Base-by-base conservation (phyloP, 441 rosid species). In the Flueggea neowawraea region DNA sequence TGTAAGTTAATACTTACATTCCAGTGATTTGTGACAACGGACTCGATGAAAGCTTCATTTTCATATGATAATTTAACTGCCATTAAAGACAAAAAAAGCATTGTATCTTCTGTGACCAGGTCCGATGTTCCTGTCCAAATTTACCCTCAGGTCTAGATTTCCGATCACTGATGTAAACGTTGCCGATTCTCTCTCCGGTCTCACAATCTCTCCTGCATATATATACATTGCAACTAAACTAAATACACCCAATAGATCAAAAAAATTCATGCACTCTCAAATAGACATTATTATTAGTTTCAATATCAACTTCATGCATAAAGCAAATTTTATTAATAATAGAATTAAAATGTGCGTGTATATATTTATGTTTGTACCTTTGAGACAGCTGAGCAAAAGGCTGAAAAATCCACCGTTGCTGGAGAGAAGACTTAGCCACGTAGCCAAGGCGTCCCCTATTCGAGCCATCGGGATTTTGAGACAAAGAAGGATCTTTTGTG, bases 21-120 rank as follows among this genome's bases (percentile, higher is more conserved):
- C 90, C 94, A 85, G 4, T 60, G 73, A 69, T 78, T 49, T 51
- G 8, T 67, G 64, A 83, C 70, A 4, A 77, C 49, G 52, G 77
- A 72, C 36, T 65, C 44, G 61, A 82, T 66, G 70, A 72, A 78
- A 55, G 82, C 67, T 58, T 62, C 45, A 67, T 82, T 85, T 76
- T 85, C 96, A 17, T 87, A 89, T 10, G 90, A 72, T 16, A 89
- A 61, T 74, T 89, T 89, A 15, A 91, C 69, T 15, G 96, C 91
- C 96, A 89, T 89, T 39, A 80, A 64, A 51, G 90, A 78, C 75
- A n/a, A 89, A 64, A 31, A 66, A 65, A 31, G 82, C 67, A 52
- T 72, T 78, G 62, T 89, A 89, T 60, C 72, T 77, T 32, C 31
- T 47, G 49, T 65, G 10, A 12, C 63, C 73, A 6, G 65, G 74